phyloP scores from a whole-genome alignment of 345 rosid genomes.

The Sonneratia caseolaris region DNA sequence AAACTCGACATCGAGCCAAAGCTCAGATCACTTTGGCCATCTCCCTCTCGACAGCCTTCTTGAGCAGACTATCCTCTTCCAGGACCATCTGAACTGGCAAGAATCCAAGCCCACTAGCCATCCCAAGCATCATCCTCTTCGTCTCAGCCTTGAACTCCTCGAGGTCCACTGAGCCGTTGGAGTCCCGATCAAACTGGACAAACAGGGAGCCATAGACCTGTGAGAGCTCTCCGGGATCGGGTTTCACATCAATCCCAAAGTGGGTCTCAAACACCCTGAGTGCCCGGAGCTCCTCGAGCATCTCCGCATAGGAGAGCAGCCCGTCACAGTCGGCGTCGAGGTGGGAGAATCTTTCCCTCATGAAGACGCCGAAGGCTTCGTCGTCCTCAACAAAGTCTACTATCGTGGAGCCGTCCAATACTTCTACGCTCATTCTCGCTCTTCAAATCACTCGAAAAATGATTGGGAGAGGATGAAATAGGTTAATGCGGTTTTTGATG shows the following conservation, averaged over 20 bases:
- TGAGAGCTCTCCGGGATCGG: conserved; percentile 2
- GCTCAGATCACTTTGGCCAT: conserved; percentile 10
- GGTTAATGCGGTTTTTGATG: too few species aligned
- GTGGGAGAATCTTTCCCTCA: conserved; percentile 2
- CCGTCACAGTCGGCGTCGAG: conserved; percentile 2
- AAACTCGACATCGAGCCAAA: not conserved
- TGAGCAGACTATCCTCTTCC: conserved; percentile 38
- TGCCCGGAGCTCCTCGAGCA: conserved; percentile 8
- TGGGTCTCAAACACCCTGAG: conserved; percentile 9
- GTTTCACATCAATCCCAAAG: conserved; percentile 10
- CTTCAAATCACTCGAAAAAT: not conserved
- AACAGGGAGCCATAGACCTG: conserved; percentile 8
- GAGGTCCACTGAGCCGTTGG: conserved; percentile 14
- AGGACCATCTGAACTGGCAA: conserved; percentile 40
- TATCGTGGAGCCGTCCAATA: conserved; percentile 8
- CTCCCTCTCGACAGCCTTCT: conserved; percentile 38
- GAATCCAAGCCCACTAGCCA: conserved; percentile 38
- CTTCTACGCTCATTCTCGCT: conserved; percentile 4
- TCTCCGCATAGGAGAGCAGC: conserved; percentile 9
- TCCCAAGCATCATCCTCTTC: conserved; percentile 15
- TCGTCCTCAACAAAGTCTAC: conserved; percentile 8
- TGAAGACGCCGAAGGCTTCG: conserved; percentile 7
- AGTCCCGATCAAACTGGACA: conserved; percentile 8
- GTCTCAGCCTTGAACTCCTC: conserved; percentile 16
- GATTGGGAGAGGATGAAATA: too few species aligned